A percentile compares a stretch with the other conserved stretches of the same genome.
Conservation (phyloP, 495 filamentous ascomycete species). For the Talaromyces stipitatus region DNA sequence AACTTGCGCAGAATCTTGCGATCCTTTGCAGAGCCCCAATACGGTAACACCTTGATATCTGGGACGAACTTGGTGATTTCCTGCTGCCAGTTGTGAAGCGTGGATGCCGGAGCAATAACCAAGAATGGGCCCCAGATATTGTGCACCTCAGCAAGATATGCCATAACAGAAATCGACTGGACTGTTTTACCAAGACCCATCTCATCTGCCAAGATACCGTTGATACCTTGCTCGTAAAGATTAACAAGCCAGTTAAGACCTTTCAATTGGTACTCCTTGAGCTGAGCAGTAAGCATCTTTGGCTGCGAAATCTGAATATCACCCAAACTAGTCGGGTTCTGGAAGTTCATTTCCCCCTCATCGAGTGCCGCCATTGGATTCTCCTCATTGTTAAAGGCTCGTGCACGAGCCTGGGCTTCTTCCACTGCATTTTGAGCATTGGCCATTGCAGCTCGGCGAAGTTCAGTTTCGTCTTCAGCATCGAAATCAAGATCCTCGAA, state of each 20-base stretch:
- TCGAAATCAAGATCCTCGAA: slow-evolving; percentile 96
- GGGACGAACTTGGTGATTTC: slow-evolving; percentile 94
- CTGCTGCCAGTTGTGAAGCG: slow-evolving; percentile 98
- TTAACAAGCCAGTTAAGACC: slow-evolving; percentile 99
- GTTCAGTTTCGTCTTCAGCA: slow-evolving; percentile 77
- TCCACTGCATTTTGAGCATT: slow-evolving; percentile 96
- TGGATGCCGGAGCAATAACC: slow-evolving; percentile 93
- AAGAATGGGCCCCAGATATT: slow-evolving; percentile 98
- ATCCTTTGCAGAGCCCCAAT: slow-evolving; percentile 93
- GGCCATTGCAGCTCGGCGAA: slow-evolving; percentile 79
- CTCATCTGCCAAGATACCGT: slow-evolving; percentile 96
- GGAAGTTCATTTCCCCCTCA: slow-evolving; percentile 98
- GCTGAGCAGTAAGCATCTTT: slow-evolving; percentile 82
- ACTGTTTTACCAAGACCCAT: slow-evolving; percentile 99
- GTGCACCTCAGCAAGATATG: slow-evolving; percentile 91
- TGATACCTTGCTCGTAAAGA: slow-evolving; percentile 98
- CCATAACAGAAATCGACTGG: slow-evolving; percentile 98
- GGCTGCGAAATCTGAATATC: slow-evolving; percentile 92
- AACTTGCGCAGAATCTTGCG: slow-evolving; percentile 96
- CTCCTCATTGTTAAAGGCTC: slow-evolving; percentile 73
- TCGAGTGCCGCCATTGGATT: slow-evolving; percentile 45
- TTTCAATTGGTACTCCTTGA: slow-evolving; percentile 98
- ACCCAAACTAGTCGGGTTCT: slow-evolving; percentile 91
- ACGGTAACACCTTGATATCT: slow-evolving; percentile 86
- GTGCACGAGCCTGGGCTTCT: slow-evolving; percentile 86